Percentiles rank a stretch among this genome's conserved stretches.
Evolutionary conservation across 192 early-diverging fungal genomes (phyloP).

Genomic region (Mortierella antarctica): DNA sequence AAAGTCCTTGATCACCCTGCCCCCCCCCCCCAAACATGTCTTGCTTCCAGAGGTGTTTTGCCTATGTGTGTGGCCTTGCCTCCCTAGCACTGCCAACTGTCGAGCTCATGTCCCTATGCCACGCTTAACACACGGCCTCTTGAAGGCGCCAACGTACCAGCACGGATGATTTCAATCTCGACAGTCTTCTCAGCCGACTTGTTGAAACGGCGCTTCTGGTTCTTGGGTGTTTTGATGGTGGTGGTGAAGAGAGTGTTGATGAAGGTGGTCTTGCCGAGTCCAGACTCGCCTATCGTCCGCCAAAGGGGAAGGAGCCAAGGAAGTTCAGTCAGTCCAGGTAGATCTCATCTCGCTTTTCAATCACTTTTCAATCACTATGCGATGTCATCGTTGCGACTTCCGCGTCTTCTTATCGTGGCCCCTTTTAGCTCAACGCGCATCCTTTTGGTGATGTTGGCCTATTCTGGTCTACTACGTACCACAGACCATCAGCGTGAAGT

Average conservation of each 20-base stretch:
- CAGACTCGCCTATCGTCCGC: conserved; percentile 87
- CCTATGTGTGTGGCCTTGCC: neutral
- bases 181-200: conserved; percentile 97
- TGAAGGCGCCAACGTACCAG: conserved; percentile 66
- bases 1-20: neutral
- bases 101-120: too few species aligned
- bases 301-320: neutral
- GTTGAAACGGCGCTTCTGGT: conserved; percentile 82
- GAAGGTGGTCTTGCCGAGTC: conserved; percentile 98
- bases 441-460: neutral
- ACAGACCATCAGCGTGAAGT: conserved; percentile 96
- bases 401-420: neutral
- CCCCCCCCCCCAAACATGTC: neutral
- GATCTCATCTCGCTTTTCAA: neutral
- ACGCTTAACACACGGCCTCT: neutral
- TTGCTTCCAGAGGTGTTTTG: neutral
- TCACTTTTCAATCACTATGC: neutral
- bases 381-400: neutral
- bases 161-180: conserved; percentile 97
- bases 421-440: neutral
- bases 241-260: conserved; percentile 99
- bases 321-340: too few species aligned
- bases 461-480: conserved; percentile 60
- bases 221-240: conserved; percentile 91
- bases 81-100: neutral